Percentiles rank a stretch among this genome's conserved stretches.
Conservation (phyloP, 2,329 filamentous ascomycete genomes). For the Paramyrothecium roridum region DNA sequence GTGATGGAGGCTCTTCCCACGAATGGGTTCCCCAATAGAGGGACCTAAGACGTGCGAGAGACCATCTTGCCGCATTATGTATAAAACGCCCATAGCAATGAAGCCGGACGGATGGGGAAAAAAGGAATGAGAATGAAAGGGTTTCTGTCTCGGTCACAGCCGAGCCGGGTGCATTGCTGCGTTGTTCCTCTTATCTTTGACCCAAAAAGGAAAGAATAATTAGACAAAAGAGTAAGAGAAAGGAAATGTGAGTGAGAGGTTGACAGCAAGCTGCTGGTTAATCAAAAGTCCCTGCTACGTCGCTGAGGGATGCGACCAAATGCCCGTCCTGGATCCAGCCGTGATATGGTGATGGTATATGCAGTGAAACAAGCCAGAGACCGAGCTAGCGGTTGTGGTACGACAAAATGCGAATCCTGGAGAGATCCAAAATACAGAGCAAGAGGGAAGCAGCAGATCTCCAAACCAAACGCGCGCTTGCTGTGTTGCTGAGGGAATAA, state of each 20-base stretch:
- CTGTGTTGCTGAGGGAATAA: conserved; percentile 39
- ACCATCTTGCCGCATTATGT: conserved; percentile 21
- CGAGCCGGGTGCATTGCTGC: conserved; percentile 60
- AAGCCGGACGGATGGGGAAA: conserved; percentile 12
- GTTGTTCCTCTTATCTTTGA: conserved; percentile 54
- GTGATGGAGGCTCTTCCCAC: conserved; percentile 17
- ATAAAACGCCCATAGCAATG: conserved; percentile 9
- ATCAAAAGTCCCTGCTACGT: conserved; percentile 36
- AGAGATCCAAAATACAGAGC: conserved; percentile 25
- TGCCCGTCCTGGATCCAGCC: conserved; percentile 52
- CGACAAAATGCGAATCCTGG: conserved; percentile 33
- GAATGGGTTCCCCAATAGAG: conserved; percentile 6
- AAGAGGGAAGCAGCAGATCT: conserved; percentile 29
- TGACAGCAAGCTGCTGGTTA: conserved; percentile 43
- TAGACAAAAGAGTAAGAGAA: conserved; percentile 24
- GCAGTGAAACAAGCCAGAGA: conserved; percentile 37
- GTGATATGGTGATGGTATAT: conserved; percentile 40
- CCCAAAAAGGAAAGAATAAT: conserved; percentile 20
- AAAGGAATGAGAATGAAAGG: conserved; percentile 36
- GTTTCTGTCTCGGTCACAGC: conserved; percentile 46
- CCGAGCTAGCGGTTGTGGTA: conserved; percentile 47
- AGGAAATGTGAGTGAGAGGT: conserved; percentile 22
- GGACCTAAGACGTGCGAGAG: conserved; percentile 21
- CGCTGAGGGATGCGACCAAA: conserved; percentile 52
- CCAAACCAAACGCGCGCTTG: conserved; percentile 33